Percentiles rank a stretch among this genome's conserved stretches.
Evolutionary conservation across 108 stramenopile species (phyloP).

Genomic region (Skeletonema menzelii): DNA sequence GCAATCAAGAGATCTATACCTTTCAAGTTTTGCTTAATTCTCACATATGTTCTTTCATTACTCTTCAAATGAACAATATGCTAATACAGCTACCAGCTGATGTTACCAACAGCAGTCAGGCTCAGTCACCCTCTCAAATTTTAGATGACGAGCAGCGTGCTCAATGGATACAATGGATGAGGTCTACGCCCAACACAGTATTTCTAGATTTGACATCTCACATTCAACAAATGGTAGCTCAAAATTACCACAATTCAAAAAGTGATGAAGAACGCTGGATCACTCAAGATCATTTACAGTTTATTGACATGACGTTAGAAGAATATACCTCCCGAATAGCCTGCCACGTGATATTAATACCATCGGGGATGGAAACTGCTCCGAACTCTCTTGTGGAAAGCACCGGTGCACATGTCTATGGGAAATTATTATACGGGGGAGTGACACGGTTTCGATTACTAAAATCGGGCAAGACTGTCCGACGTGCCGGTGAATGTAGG

Average conservation of each 20-base stretch:
- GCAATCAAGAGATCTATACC: neutral
- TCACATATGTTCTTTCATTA: neutral
- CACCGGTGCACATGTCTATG: constrained; percentile 66
- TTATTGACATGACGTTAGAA: constrained; percentile 46
- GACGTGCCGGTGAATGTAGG: constrained; percentile 49
- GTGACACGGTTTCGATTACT: constrained; percentile 66
- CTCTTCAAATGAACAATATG: neutral
- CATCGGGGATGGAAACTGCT: constrained; percentile 61
- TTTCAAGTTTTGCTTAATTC: neutral
- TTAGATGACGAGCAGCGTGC: constrained; percentile 8
- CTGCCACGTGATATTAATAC: constrained; percentile 65
- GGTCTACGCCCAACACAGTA: constrained; percentile 57
- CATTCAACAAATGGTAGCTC: constrained; percentile 19
- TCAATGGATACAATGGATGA: constrained; percentile 84
- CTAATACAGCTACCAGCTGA: neutral
- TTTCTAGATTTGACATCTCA: constrained; percentile 64
- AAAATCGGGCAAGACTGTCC: constrained; percentile 31
- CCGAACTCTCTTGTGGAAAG: constrained; percentile 53
- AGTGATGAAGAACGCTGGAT: constrained; percentile 47
- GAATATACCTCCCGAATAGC: constrained; percentile 60
- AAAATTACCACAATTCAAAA: constrained; percentile 27
- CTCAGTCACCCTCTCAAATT: neutral
- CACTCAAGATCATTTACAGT: constrained; percentile 38
- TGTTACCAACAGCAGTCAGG: neutral
- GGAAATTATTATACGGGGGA: constrained; percentile 79